Conservation (phyloP, 2,329 filamentous ascomycete genomes). For the Botrytis galanthina region DNA sequence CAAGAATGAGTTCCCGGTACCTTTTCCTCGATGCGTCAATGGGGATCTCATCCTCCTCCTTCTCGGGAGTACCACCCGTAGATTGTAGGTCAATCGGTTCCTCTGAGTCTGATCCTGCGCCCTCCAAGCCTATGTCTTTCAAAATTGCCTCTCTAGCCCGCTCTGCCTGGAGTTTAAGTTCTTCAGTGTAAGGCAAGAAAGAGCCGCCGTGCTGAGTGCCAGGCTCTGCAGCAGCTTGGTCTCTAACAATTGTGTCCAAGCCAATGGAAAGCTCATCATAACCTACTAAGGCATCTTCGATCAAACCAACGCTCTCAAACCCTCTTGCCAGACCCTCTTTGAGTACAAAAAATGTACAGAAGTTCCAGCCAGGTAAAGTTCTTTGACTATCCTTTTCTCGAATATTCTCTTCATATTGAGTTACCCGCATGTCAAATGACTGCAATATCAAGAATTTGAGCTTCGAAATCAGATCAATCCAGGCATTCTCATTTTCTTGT, state of each 20-base stretch:
- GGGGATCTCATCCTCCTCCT: conserved; percentile 54
- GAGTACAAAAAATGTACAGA: conserved; percentile 97
- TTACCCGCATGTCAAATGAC: conserved; percentile 87
- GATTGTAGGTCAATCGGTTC: conserved; percentile 53
- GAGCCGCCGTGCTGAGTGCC: conserved; percentile 68
- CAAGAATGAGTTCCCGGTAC: conserved; percentile 87
- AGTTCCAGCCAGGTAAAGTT: conserved; percentile 92
- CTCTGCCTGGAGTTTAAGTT: conserved; percentile 61
- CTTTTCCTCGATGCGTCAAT: conserved; percentile 68
- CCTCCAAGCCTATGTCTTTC: conserved; percentile 40
- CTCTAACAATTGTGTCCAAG: conserved; percentile 76
- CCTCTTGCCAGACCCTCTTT: conserved; percentile 93
- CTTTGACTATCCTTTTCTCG: conserved; percentile 89
- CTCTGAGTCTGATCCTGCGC: conserved; percentile 38
- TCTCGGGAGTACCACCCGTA: conserved; percentile 38
- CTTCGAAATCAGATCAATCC: conserved; percentile 80
- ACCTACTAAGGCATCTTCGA: conserved; percentile 90
- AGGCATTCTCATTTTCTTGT: conserved; percentile 76
- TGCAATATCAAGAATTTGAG: conserved; percentile 82
- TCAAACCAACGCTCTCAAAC: conserved; percentile 92
- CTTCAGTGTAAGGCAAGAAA: conserved; percentile 70
- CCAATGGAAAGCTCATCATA: conserved; percentile 93
- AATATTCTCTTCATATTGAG: conserved; percentile 96
- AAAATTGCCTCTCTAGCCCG: conserved; percentile 47
- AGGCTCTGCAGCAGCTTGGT: conserved; percentile 60